Conservation (phyloP, 495 filamentous ascomycete species). For the Aspergillus avenaceus region DNA sequence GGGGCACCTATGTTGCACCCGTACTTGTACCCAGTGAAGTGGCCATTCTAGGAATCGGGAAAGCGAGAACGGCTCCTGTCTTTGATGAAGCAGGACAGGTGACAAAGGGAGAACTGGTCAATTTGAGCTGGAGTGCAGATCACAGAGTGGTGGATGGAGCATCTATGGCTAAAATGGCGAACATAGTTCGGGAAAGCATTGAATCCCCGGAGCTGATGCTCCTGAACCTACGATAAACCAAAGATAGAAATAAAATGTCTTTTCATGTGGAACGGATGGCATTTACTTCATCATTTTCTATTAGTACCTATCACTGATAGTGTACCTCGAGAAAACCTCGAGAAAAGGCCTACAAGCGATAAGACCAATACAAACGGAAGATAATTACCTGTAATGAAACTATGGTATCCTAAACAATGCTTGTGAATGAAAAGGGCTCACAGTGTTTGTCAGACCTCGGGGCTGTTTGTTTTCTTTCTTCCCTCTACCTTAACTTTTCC, state of each 20-base stretch:
- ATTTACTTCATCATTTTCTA: too few relatives aligned
- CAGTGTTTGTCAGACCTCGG: too few relatives aligned
- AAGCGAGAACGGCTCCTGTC: conserved; percentile 64
- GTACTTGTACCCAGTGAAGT: conserved; percentile 88
- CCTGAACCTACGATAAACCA: conserved; percentile 38
- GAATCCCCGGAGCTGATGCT: conserved; percentile 86
- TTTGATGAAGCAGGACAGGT: conserved; percentile 82
- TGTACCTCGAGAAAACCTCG: too few relatives aligned
- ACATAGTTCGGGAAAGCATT: conserved; percentile 66
- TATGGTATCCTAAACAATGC: too few relatives aligned
- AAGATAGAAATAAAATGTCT: neutral
- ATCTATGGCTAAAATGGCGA: conserved; percentile 85
- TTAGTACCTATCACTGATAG: too few relatives aligned
- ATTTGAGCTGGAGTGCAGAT: conserved; percentile 97
- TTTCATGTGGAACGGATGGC: neutral
- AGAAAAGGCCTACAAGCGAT: too few relatives aligned
- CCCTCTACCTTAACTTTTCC: too few relatives aligned
- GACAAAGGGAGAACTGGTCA: conserved; percentile 79
- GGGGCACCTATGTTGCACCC: conserved; percentile 85
- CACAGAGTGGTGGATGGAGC: conserved; percentile 94
- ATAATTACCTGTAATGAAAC: too few relatives aligned
- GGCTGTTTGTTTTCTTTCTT: too few relatives aligned
- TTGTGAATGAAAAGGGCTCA: too few relatives aligned
- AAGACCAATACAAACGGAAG: too few relatives aligned
- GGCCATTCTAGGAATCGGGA: conserved; percentile 86